A percentile compares a stretch with the other conserved stretches of the same genome.
These are phyloP conservation scores for Cucurbita argyrosperma DNA, from an alignment of 306 rosid genomes.

Conservation along the genomic window DNA sequence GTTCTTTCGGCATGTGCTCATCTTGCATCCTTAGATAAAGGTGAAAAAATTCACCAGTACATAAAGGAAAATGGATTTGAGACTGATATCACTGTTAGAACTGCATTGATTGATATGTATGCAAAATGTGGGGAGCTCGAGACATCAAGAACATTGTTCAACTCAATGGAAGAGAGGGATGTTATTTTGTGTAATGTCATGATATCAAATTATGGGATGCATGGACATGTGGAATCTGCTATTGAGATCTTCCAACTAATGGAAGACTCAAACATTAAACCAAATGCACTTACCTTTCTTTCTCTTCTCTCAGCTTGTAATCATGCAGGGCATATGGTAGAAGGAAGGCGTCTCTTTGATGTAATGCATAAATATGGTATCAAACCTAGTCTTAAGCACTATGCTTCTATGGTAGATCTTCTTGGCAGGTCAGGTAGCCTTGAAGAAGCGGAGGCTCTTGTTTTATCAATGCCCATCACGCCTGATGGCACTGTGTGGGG, in stretches of 20 bases:
- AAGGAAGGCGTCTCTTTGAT: conserved; percentile 43
- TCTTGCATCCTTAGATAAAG: conserved; percentile 46
- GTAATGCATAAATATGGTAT: conserved; percentile 36
- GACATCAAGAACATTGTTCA: conserved; percentile 37
- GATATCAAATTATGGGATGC: conserved; percentile 63
- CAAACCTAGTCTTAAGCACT: conserved; percentile 57
- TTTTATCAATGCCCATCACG: conserved; percentile 57
- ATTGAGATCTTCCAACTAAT: conserved; percentile 37
- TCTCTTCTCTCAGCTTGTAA: conserved; percentile 62
- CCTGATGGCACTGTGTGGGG: conserved; percentile 76
- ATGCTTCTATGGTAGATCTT: conserved; percentile 78
- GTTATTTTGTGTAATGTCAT: conserved; percentile 9
- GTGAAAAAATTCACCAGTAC: conserved; percentile 32
- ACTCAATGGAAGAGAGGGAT: conserved; percentile 51
- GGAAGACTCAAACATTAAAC: conserved; percentile 49
- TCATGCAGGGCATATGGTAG: conserved; percentile 52
- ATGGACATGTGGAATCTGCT: conserved; percentile 49
- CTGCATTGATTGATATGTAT: conserved; percentile 73
- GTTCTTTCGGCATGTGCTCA: conserved; percentile 61
- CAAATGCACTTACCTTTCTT: conserved; percentile 55
- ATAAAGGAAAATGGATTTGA: conserved; percentile 28
- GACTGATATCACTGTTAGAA: conserved; percentile 39
- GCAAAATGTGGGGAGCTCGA: conserved; percentile 66
- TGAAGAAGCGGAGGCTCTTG: conserved; percentile 55
- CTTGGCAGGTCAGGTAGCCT: conserved; percentile 58